phyloP scores from a whole-genome alignment of 2,329 filamentous ascomycete species.

The Clarireedia paspali region DNA sequence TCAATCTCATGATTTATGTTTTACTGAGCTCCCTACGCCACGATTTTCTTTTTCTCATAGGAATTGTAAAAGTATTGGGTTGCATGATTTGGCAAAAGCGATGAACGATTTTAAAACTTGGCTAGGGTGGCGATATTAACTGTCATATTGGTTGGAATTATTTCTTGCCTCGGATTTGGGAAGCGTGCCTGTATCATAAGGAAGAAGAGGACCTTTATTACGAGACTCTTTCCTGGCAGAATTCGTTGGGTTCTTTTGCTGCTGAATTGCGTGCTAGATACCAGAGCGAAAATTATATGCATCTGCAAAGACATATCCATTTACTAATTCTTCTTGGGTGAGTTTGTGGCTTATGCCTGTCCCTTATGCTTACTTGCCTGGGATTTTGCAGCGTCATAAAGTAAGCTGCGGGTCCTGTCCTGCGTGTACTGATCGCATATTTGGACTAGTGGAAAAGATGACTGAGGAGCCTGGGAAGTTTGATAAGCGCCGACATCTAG shows the following conservation, averaged over 20 bases:
- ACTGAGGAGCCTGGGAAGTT: too few relatives aligned
- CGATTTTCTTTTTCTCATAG: conserved; percentile 14
- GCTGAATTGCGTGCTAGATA: not conserved
- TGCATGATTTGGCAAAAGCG: conserved; percentile 27
- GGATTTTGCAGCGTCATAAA: too few relatives aligned
- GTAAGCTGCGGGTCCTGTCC: too few relatives aligned
- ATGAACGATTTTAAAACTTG: conserved; percentile 9
- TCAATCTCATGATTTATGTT: conserved; percentile 15
- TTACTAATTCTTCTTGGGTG: too few relatives aligned
- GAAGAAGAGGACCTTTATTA: not conserved
- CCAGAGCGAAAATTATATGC: not conserved
- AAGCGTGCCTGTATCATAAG: not conserved
- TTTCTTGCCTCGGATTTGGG: not conserved
- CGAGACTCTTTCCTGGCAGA: too few relatives aligned
- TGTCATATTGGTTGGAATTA: not conserved
- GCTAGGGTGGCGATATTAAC: conserved; percentile 16
- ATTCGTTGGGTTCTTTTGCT: not conserved
- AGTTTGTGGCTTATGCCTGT: too few relatives aligned
- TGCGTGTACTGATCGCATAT: too few relatives aligned
- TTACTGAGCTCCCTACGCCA: conserved; percentile 12
- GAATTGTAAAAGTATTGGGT: conserved; percentile 27
- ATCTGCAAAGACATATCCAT: too few relatives aligned
- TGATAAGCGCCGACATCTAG: too few relatives aligned
- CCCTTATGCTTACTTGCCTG: too few relatives aligned
- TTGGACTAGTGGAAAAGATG: too few relatives aligned